Conservation (phyloP, 768 basidiomycete species). For the Lactifluus rugatus region DNA sequence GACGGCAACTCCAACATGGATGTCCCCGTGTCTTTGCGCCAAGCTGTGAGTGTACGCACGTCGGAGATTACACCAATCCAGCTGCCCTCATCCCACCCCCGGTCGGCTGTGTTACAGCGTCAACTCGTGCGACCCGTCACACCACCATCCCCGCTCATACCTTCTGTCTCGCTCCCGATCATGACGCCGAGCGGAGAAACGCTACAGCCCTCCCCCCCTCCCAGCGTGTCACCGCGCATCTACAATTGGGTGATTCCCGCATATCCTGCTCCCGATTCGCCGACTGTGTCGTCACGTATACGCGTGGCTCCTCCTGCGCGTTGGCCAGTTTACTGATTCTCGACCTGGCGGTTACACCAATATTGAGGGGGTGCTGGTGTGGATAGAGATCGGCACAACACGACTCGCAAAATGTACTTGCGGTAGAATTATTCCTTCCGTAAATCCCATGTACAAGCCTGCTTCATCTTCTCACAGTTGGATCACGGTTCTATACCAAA, state of each 20-base stretch:
- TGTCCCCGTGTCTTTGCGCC: neutral
- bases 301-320: constrained; percentile 4
- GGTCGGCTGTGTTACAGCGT: neutral
- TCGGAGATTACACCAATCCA: constrained; percentile 19
- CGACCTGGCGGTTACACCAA: neutral
- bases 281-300: constrained; percentile 5
- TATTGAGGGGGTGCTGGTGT: neutral
- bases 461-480: constrained; percentile 1
- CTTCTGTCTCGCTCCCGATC: neutral
- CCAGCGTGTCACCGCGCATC: constrained; percentile 18
- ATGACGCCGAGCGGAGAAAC: constrained; percentile 1
- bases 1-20: constrained; percentile 6
- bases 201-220: constrained; percentile 16
- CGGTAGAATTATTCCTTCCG: neutral
- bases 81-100: constrained; percentile 14
- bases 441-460: neutral
- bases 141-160: neutral
- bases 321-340: constrained; percentile 13
- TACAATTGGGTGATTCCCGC: constrained; percentile 11
- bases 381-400: neutral
- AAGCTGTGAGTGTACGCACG: constrained; percentile 12
- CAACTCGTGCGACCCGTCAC: constrained; percentile 1
- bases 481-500: constrained; percentile 11
- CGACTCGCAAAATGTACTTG: neutral
- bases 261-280: constrained; percentile 9